Evolutionary conservation across 2,329 filamentous ascomycete genomes (phyloP).

Genomic region (Gaeumannomyces tritici): DNA sequence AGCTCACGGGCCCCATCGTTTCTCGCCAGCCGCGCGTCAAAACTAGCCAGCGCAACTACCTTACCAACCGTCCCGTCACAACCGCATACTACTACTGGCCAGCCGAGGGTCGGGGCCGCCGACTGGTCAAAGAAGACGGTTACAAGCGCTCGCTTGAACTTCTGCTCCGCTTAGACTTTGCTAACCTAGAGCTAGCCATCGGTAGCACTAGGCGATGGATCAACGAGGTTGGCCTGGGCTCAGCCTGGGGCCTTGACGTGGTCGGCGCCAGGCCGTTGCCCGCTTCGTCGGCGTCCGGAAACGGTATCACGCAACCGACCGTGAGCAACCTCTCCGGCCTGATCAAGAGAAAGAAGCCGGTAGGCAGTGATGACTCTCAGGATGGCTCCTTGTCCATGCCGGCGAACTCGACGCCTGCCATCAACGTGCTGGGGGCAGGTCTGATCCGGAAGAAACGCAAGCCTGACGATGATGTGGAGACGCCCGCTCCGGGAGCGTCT

Average conservation of each 20-base stretch:
- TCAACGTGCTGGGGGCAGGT: constrained; percentile 16
- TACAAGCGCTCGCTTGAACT: constrained; percentile 63
- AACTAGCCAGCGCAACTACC: constrained; percentile 39
- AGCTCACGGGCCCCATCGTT: constrained; percentile 49
- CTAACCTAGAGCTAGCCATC: constrained; percentile 50
- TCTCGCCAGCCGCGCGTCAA: constrained; percentile 58
- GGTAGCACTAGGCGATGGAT: constrained; percentile 63
- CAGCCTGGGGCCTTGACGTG: constrained; percentile 41
- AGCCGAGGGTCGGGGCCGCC: constrained; percentile 47
- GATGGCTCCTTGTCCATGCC: neutral
- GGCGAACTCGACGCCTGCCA: neutral
- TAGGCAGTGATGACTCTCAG: constrained; percentile 9
- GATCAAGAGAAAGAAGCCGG: constrained; percentile 26
- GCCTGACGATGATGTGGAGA: neutral
- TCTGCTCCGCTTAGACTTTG: constrained; percentile 66
- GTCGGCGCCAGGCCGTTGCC: constrained; percentile 26
- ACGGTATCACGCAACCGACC: constrained; percentile 4
- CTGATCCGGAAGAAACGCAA: constrained; percentile 37
- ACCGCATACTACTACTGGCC: constrained; percentile 62
- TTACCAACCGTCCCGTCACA: constrained; percentile 36
- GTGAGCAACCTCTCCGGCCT: constrained; percentile 40
- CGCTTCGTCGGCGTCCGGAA: neutral
- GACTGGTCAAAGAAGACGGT: constrained; percentile 51
- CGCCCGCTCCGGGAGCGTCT: constrained; percentile 10
- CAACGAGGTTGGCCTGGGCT: constrained; percentile 49